phyloP scores from a whole-genome alignment of 352 stramenopile genomes.

The Globisporangium polare region DNA sequence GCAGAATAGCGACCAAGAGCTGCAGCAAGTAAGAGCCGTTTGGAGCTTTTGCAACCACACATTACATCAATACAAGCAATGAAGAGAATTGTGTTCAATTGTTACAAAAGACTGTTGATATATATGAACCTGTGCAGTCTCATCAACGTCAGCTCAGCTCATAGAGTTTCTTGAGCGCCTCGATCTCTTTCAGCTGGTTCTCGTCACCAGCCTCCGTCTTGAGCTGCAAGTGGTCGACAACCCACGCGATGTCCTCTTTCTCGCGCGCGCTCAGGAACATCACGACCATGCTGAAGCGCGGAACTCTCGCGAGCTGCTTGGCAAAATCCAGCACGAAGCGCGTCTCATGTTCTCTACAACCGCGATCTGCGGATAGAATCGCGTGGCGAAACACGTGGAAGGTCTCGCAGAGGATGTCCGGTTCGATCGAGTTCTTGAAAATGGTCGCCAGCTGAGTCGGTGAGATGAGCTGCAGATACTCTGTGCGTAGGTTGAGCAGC shows the following conservation, averaged over 20 bases:
- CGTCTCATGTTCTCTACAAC: background rate
- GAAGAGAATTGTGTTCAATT: background rate
- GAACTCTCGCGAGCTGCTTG: constrained; percentile 37
- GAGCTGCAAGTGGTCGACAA: constrained; percentile 27
- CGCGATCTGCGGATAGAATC: constrained; percentile 6
- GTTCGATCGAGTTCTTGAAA: constrained; percentile 77
- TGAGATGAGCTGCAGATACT: constrained; percentile 48
- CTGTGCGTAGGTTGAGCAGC: constrained; percentile 34
- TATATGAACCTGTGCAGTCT: background rate
- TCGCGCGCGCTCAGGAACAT: constrained; percentile 74
- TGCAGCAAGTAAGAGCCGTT: constrained; percentile 66
- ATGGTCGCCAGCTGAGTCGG: constrained; percentile 32
- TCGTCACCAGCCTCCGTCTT: constrained; percentile 10
- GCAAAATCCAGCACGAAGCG: constrained; percentile 37
- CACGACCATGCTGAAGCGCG: constrained; percentile 73
- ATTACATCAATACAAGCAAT: constrained; percentile 14
- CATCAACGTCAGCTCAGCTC: constrained; percentile 27
- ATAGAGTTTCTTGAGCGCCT: constrained; percentile 42
- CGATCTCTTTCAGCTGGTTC: constrained; percentile 12
- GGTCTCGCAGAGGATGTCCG: constrained; percentile 71
- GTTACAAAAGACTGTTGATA: background rate
- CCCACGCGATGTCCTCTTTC: constrained; percentile 52
- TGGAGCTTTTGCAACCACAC: background rate
- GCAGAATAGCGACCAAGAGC: constrained; percentile 86
- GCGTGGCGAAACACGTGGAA: constrained; percentile 39